Conservation (phyloP, 148 eudicot genomes). For the Rhododendron williamsianum region DNA sequence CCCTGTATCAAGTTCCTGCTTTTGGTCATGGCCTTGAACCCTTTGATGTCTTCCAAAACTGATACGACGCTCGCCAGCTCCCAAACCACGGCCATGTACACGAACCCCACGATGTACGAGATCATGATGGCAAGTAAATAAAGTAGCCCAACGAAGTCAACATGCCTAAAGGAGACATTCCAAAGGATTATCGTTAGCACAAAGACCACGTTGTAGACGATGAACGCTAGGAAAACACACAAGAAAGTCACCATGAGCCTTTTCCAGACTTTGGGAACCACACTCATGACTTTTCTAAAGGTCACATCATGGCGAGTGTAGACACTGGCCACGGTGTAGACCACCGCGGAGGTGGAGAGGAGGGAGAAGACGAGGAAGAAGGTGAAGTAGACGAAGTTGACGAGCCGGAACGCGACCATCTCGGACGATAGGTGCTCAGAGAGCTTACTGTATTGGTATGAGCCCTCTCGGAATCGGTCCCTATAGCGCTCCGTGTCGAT, state of each 20-base stretch:
- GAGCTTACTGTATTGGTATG: not conserved
- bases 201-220: conserved; percentile 9
- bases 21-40: conserved; percentile 27
- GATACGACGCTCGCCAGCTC: conserved; percentile 26
- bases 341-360: conserved; percentile 28
- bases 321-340: conserved; percentile 25
- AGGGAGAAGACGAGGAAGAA: conserved; percentile 22
- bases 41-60: conserved; percentile 20
- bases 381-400: conserved; percentile 16
- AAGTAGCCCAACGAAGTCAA: not conserved
- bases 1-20: conserved; percentile 26
- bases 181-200: not conserved
- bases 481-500: not conserved
- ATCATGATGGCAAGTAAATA: not conserved
- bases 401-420: not conserved
- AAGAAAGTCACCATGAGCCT: conserved; percentile 28
- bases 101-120: conserved; percentile 6
- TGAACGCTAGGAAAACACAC: conserved; percentile 9
- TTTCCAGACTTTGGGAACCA: conserved; percentile 35
- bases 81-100: conserved; percentile 24
- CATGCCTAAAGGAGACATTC: not conserved
- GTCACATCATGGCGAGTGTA: conserved; percentile 19
- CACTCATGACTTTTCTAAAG: conserved; percentile 23
- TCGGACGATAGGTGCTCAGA: conserved; percentile 15
- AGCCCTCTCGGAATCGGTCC: not conserved